phyloP scores from a whole-genome alignment of 495 filamentous ascomycete genomes.

The Penicillium cosmopolitanum region DNA sequence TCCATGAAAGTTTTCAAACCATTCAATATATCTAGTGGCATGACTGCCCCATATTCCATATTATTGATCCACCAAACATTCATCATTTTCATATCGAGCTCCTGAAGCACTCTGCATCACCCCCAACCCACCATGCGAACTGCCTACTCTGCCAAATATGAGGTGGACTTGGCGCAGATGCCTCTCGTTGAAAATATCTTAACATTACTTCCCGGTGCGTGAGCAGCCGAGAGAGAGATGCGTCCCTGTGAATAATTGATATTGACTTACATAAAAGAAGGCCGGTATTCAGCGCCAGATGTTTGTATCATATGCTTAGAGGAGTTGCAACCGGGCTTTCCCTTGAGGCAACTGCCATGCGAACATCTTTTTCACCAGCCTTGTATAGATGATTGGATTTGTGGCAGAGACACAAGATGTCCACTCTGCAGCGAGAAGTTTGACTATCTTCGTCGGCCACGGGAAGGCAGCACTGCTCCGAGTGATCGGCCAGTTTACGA shows the following conservation, averaged over 20 bases:
- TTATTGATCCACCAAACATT: background rate
- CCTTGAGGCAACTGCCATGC: conserved; percentile 4
- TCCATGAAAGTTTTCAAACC: too few relatives aligned
- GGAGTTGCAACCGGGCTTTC: background rate
- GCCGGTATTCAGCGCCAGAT: background rate
- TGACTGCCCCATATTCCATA: background rate
- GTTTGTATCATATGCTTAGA: conserved; percentile 2
- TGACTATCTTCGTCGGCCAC: conserved; percentile 3
- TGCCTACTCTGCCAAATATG: conserved; percentile 2
- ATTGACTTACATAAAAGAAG: background rate
- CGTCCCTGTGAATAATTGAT: background rate
- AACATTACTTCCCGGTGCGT: background rate
- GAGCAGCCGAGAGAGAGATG: background rate
- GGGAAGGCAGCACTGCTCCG: background rate
- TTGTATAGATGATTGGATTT: conserved; percentile 8
- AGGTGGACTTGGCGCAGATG: conserved; percentile 3
- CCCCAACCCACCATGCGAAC: background rate
- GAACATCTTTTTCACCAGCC: conserved; percentile 11
- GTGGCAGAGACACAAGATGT: conserved; percentile 4
- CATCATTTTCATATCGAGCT: background rate
- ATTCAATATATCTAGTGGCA: background rate
- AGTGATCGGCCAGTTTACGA: background rate
- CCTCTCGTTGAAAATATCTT: conserved; percentile 1
- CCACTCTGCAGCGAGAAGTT: conserved; percentile 4
- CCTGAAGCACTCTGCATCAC: background rate